Evolutionary conservation across 2,329 filamentous ascomycete species (phyloP), one percentile per base, ranked within the genome.

Genomic region (Neodidymelliopsis sp.): DNA sequence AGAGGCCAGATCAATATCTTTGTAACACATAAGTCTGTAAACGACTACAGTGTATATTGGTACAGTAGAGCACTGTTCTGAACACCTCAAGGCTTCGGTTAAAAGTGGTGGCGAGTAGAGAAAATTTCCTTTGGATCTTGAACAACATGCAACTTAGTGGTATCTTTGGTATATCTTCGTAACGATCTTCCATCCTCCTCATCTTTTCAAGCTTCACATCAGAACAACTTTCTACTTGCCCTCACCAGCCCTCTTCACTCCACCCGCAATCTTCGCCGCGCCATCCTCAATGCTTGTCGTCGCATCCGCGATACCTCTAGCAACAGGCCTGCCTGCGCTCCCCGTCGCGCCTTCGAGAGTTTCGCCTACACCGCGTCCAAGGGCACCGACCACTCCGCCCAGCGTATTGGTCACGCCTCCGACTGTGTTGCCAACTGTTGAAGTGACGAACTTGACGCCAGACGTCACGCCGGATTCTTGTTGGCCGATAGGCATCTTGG

Each of bases 371-470:
- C 76, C 76, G 24, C 74, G 65, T 29, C 76, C 76, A 10, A 75
- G 62, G 11, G 75, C 73, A 33, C 77, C 81, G 11, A 82, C 77
- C 2, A 83, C 74, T 22, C 79, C 79, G 11, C 81, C 81, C 2
- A 79, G 72, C 2, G 80, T 83, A 50, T 79, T 78, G 6, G 78
- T 75, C 13, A 82, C 67, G 25, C 81, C 81, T n/a, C 80, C 80
- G 29, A 71, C 76, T 0, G 78, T 78, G 63, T 84, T 84, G 38
- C 81, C 81, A 19, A 82, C 66, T 1, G 81, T 81, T 1, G 78
- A 81, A 4, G 80, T 83, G 38, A 81, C 79, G 57, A 81, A 81
- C 56, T 80, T 81, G 44, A 81, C 75, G 46, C 79, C 78, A 38
- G 78, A 79, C 1, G 79, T 79, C 39, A 77, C 74, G 54, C 79